These are phyloP conservation scores for Dalbergia cultrata DNA, from an alignment of 306 rosid species.

Conservation along the genomic window DNA sequence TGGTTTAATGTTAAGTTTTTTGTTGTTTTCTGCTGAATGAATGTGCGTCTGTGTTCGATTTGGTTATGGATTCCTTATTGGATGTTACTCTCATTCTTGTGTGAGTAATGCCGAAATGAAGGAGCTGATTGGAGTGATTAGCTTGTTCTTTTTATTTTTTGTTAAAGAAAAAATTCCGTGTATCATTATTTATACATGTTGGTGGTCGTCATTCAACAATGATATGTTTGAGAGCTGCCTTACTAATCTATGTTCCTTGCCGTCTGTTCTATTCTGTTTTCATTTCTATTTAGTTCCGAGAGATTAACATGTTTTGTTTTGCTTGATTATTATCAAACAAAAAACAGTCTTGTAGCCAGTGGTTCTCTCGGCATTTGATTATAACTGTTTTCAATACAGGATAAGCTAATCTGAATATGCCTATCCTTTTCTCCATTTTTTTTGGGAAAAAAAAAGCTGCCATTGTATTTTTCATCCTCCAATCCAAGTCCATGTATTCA, in stretches of 20 bases:
- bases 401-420: not conserved
- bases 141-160: not conserved
- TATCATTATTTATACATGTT: not conserved
- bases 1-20: not conserved
- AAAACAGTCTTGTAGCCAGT: not conserved
- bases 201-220: no score
- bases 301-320: not conserved
- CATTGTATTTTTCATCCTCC: not conserved
- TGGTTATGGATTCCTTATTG: not conserved
- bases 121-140: not conserved
- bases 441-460: not conserved
- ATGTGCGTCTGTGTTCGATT: conserved; percentile 19
- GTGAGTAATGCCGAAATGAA: conserved; percentile 14
- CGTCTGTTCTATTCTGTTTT: no score
- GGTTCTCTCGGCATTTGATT: not conserved
- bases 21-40: not conserved
- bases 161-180: no score
- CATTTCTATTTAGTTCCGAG: not conserved
- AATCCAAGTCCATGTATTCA: not conserved
- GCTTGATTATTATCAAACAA: not conserved
- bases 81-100: conserved; percentile 1
- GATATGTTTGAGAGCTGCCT: no score
- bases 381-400: not conserved
- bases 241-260: no score
- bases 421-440: not conserved